Evolutionary conservation across 179 eudicot genomes (phyloP), one percentile per base, ranked within the genome.

Genomic region (Spinacia oleracea): DNA sequence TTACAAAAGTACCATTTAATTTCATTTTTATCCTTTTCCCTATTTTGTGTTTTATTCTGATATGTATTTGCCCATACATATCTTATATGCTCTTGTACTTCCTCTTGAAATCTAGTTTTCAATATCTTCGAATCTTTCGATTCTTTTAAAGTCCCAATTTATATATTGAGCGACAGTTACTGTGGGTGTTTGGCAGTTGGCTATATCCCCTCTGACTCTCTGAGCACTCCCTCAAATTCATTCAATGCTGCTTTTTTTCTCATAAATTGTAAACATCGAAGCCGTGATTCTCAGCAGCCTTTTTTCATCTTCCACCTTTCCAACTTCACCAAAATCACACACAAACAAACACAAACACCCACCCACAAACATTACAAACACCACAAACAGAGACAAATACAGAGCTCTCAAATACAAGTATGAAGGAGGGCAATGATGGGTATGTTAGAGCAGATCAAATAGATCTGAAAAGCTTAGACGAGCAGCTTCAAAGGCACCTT

Each of bases 371-470:
- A n/a, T n/a, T n/a, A 1, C 8, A 42, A 56, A 66, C 29, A 70
- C 46, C 32, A 29, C 5, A 27, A 53, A 6, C n/a, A n/a, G n/a
- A n/a, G n/a, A 53, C n/a, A 53, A 20, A 53, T 53, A 53, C 23
- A 53, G 23, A 53, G 58, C 58, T 53, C 58, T 25, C 6, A 5
- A 58, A 62, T 59, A 40, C 83, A 73, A 46, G 75, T 8, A 83
- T 74, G 81, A 80, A 83, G 27, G 80, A 80, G 4, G 64, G 63
- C 29, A 83, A 78, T 72, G 85, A 83, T 76, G 85, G 81, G 78
- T 83, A 83, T 77, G 81, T 83, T 34, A 80, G 85, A 77, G 85
- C 85, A 46, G 85, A 83, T 58, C 85, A 83, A 14, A 83, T 83
- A 56, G 85, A 83, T 76, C 83, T 83, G 51, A 83, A 83, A 70